These are phyloP conservation scores for Raphanus hybrid DNA, from an alignment of 441 rosid genomes.

Conservation along the genomic window DNA sequence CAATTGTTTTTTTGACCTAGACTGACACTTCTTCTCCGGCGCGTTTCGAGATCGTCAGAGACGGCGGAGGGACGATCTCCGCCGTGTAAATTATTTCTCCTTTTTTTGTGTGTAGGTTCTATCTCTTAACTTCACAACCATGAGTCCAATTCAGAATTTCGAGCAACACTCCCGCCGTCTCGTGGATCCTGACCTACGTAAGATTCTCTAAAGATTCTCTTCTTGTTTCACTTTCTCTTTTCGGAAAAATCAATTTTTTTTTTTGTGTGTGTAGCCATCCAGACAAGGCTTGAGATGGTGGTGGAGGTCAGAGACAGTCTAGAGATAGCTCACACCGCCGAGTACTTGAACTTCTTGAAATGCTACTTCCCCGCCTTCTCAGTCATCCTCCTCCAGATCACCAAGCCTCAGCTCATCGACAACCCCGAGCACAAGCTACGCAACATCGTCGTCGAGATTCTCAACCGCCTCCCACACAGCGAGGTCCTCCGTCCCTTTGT, in stretches of 20 bases:
- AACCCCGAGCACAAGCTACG: constrained; percentile 95
- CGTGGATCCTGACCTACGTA: constrained; percentile 83
- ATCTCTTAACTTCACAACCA: constrained; percentile 36
- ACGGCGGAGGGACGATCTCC: constrained; percentile 25
- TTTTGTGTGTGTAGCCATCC: constrained; percentile 63
- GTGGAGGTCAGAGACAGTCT: constrained; percentile 97
- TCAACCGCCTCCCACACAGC: constrained; percentile 97
- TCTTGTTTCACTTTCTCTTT: neutral
- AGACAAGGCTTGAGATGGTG: constrained; percentile 85
- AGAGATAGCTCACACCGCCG: constrained; percentile 98
- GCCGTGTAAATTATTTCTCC: constrained; percentile 6
- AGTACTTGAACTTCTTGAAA: constrained; percentile 91
- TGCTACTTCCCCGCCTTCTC: constrained; percentile 98
- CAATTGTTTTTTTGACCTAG: constrained; percentile 31
- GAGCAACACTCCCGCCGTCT: constrained; percentile 93
- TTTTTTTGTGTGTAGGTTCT: neutral
- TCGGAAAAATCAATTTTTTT: neutral
- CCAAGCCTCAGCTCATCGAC: constrained; percentile 86
- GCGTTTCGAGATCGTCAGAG: constrained; percentile 13
- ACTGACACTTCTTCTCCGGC: constrained; percentile 8
- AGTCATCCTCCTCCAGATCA: constrained; percentile 70
- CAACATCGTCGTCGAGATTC: constrained; percentile 91
- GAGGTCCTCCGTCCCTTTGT: constrained; percentile 99
- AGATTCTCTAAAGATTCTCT: constrained; percentile 1
- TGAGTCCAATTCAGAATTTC: constrained; percentile 98